Percentiles rank a stretch among this genome's conserved stretches.
phyloP scores from a whole-genome alignment of 495 filamentous ascomycete genomes.

The Penicillium nucicola region DNA sequence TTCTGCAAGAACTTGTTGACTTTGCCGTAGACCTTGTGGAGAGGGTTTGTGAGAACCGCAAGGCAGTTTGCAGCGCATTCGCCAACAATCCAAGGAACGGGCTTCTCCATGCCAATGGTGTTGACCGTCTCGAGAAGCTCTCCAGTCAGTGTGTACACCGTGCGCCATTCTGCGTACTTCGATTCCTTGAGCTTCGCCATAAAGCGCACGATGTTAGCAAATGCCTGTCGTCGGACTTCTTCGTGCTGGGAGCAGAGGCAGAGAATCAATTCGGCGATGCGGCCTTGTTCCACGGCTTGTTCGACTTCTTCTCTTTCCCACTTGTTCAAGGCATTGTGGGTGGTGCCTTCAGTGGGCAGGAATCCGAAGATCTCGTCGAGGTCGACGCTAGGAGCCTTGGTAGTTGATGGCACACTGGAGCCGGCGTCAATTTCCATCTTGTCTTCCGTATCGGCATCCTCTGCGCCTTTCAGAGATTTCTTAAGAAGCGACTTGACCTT shows the following conservation, averaged over 20 bases:
- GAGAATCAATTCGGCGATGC: slow-evolving; percentile 61
- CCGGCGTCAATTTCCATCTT: slow-evolving; percentile 21
- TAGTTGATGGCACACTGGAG: slow-evolving; percentile 1
- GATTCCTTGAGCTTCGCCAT: slow-evolving; percentile 65
- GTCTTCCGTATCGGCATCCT: slow-evolving; percentile 20
- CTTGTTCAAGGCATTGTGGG: slow-evolving; percentile 43
- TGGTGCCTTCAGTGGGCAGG: slow-evolving; percentile 38
- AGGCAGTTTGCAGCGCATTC: slow-evolving; percentile 71
- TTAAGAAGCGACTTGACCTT: slow-evolving; percentile 37
- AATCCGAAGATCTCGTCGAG: slow-evolving; percentile 40
- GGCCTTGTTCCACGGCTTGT: slow-evolving; percentile 69
- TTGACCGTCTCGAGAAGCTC: slow-evolving; percentile 74
- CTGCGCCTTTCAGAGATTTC: slow-evolving; percentile 36
- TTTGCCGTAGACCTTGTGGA: slow-evolving; percentile 82
- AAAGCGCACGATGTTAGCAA: slow-evolving; percentile 61
- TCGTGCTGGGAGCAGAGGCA: slow-evolving; percentile 71
- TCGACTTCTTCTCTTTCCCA: slow-evolving; percentile 75
- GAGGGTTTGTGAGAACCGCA: slow-evolving; percentile 66
- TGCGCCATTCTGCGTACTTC: slow-evolving; percentile 70
- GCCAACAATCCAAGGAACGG: slow-evolving; percentile 69
- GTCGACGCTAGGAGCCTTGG: slow-evolving; percentile 21
- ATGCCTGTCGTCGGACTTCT: slow-evolving; percentile 74
- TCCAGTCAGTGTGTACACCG: slow-evolving; percentile 70
- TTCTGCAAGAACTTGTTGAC: slow-evolving; percentile 80
- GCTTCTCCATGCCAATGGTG: slow-evolving; percentile 45